Base-by-base conservation (phyloP, 495 filamentous ascomycete genomes). In the Glarea lozoyensis region DNA sequence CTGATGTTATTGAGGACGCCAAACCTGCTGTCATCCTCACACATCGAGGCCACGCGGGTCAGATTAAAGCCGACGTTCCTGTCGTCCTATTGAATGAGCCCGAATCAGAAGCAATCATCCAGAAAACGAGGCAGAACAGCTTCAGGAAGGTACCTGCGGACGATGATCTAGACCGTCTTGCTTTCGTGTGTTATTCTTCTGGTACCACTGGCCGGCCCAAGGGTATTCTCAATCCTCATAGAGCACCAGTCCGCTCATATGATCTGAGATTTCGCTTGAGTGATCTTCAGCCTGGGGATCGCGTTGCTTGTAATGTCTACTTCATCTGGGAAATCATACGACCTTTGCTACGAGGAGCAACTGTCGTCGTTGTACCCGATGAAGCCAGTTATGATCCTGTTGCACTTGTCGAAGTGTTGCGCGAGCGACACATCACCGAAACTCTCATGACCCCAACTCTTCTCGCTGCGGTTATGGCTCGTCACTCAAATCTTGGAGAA, bases 361-460 rank as follows among this genome's bases (percentile, higher is more conserved):
- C 80, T 2, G 78, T 81, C 3, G 69, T 84, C 4, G 64, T 68
- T 1, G 77, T 84, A 10, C 77, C 79, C 1, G 80, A 84, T 37
- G 76, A 82, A 51, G 71, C 64, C 6, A 82, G 79, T 50, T 84
- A 82, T 48, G 80, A 84, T 43, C 80, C 80, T 2, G 69, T 69
- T 16, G 69, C 74, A 3, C 67, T 84, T 7, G 78, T 82, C n/a
- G 75, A 82, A 43, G 54, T 82, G 10, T 73, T 84, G 7, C 56
- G 66, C 1, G 53, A 67, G 4, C 75, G 72, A 53, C 56, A 60
- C 9, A 65, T 82, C 45, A 84, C 79, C 15, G 80, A 84, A 50
- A 82, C 80, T 10, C 67, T 84, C 36, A 82, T 84, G 78, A 84
- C 80, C n/a, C 80, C 80, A 0, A 84, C 80, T 0, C 66, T 84